Percentiles rank a stretch among this genome's conserved stretches.
Evolutionary conservation across 257 asterid species (phyloP).

Genomic region (Solanum neorickii): DNA sequence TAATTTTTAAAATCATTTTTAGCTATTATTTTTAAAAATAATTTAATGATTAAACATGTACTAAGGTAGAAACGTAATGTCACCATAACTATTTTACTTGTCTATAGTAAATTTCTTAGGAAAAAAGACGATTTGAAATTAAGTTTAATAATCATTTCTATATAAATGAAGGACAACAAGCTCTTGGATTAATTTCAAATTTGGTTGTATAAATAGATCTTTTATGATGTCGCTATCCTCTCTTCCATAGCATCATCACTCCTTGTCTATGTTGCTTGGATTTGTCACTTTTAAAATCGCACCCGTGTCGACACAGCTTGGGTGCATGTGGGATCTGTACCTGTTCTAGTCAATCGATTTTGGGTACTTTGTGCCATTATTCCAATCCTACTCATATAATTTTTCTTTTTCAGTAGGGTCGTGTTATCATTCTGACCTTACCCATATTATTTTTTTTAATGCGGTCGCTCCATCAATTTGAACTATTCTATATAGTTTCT

Average conservation of each 20-base stretch:
- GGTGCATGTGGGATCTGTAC: neutral
- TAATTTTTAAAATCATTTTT: neutral
- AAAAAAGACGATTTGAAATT: neutral
- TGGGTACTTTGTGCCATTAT: neutral
- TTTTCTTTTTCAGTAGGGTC: too few species aligned
- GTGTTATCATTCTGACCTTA: too few species aligned
- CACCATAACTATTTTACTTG: neutral
- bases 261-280: neutral
- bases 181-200: neutral
- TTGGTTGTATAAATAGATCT: neutral
- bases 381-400: too few species aligned
- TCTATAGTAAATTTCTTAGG: neutral
- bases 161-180: neutral
- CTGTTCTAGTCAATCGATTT: neutral
- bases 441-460: too few species aligned
- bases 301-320: neutral
- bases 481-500: too few species aligned
- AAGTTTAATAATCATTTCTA: neutral
- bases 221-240: neutral
- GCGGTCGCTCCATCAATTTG: too few species aligned
- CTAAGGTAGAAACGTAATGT: neutral
- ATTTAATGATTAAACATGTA: neutral
- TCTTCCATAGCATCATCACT: neutral
- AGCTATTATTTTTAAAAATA: neutral
- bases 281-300: neutral